phyloP scores from a whole-genome alignment of 164 flowering plant species.

The Sextonia rubra region DNA sequence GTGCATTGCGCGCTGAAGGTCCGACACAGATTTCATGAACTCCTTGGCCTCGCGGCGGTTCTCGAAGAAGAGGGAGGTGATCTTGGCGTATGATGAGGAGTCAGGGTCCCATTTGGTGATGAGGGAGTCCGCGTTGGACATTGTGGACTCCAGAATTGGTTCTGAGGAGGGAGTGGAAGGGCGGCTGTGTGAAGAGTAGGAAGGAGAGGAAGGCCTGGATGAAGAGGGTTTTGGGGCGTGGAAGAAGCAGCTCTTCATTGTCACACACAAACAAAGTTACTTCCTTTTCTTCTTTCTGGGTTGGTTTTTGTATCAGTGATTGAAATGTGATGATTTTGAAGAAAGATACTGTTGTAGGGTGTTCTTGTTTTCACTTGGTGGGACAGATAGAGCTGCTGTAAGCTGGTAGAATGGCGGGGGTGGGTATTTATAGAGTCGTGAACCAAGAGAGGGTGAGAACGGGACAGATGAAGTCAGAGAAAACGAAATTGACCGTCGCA shows the following conservation, averaged over 20 bases:
- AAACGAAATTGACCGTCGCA: too few species aligned
- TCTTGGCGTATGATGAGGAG: constrained; percentile 13
- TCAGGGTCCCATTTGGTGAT: constrained; percentile 60
- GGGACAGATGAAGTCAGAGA: too few species aligned
- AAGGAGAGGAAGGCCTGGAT: not conserved
- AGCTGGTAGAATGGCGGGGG: too few species aligned
- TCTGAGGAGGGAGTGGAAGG: constrained; percentile 16
- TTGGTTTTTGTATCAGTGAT: too few species aligned
- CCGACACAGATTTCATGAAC: constrained; percentile 39
- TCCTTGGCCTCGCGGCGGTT: constrained; percentile 48
- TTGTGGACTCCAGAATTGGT: constrained; percentile 29
- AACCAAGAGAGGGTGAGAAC: too few species aligned
- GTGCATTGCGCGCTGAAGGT: constrained; percentile 65
- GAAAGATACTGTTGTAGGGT: too few species aligned
- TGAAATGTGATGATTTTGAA: too few species aligned
- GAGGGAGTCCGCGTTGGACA: constrained; percentile 40
- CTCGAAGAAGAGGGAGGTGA: constrained; percentile 35
- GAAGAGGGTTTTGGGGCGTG: not conserved
- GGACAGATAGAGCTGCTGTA: too few species aligned
- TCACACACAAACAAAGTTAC: too few species aligned
- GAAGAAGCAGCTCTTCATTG: constrained; percentile 6
- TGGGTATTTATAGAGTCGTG: too few species aligned
- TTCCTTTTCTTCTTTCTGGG: too few species aligned
- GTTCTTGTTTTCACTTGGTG: too few species aligned
- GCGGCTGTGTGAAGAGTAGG: constrained; percentile 6